Conservation (phyloP, 192 early-diverging fungal genomes). For the Coemansia sp. region DNA sequence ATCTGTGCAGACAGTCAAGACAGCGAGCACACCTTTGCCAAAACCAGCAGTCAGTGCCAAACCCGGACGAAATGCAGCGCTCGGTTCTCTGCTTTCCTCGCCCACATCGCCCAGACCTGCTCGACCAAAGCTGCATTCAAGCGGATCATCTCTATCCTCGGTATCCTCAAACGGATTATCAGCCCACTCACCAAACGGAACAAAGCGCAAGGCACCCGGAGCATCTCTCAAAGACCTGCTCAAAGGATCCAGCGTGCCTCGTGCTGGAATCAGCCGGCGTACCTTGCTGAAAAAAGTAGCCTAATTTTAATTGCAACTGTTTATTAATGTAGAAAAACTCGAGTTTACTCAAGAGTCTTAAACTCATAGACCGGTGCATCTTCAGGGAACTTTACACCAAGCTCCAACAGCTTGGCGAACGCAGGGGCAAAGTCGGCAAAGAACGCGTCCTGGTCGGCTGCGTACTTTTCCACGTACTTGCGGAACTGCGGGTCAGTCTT, state of each 20-base stretch:
- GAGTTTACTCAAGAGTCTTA: constrained; percentile 52
- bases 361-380: constrained; percentile 67
- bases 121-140: constrained; percentile 15
- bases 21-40: neutral
- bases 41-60: neutral
- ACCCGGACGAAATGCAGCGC: constrained; percentile 1
- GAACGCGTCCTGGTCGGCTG: constrained; percentile 62
- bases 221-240: constrained; percentile 31
- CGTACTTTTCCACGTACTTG: constrained; percentile 80
- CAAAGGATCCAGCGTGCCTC: constrained; percentile 24
- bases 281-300: constrained; percentile 9
- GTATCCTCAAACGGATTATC: constrained; percentile 2
- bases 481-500: constrained; percentile 65
- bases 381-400: constrained; percentile 73
- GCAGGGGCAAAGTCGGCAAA: constrained; percentile 87
- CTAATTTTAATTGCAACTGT: neutral
- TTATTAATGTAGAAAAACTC: neutral
- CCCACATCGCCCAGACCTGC: constrained; percentile 4
- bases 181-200: constrained; percentile 5
- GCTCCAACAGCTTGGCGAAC: constrained; percentile 82
- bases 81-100: constrained; percentile 30
- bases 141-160: constrained; percentile 14
- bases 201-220: constrained; percentile 13
- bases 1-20: neutral
- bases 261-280: constrained; percentile 36